Evolutionary conservation across 1,139 yeast species (phyloP), one percentile per base, ranked within the genome.

Genomic region (Sugiyamaella paludigena): DNA sequence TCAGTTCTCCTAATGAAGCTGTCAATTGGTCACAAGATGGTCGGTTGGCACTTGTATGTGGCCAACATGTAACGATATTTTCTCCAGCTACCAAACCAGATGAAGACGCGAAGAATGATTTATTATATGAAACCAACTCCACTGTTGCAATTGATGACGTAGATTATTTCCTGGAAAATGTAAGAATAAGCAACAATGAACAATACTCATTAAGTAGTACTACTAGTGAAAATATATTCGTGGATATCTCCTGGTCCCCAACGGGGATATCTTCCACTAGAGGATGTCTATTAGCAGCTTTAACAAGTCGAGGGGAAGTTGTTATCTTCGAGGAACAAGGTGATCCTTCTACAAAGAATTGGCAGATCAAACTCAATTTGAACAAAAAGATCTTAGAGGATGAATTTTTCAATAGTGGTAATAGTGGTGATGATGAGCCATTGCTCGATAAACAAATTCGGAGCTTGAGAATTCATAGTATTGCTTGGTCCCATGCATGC

Each of bases 1-100:
- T 56, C 28, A 45, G 58, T 5, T 41, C 52, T 24, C 50, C 53
- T 6, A 51, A 53, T 7, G 54, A 55, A 8, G 63, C 59, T 13
- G 29, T 54, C 27, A 47, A 47, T 33, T 59, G 63, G 63, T 56
- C 60, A 8, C 55, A 56, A 9, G 63, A 59, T 45, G 63, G 63
- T 4, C 54, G 51, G 27, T 12, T 59, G 8, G 63, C 59, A 9
- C 44, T 58, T 3, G 44, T 47, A 7, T 33, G 56, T 11, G 58
- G 57, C 7, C 47, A 49, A 7, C 41, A 40, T 12, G 49, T 53
- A 5, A 45, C 56, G 5, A 49, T 59, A 31, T 30, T 57, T 19
- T 37, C 37, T 10, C 40, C 44, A 19, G n/a, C 46, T 19, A 43
- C 41, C 3, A 37, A 9, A 12, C 37, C 47, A 4, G 32, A 35